Evolutionary conservation across 108 stramenopile species (phyloP), one percentile per base, ranked within the genome.

Genomic region (Epithemia pelagica): DNA sequence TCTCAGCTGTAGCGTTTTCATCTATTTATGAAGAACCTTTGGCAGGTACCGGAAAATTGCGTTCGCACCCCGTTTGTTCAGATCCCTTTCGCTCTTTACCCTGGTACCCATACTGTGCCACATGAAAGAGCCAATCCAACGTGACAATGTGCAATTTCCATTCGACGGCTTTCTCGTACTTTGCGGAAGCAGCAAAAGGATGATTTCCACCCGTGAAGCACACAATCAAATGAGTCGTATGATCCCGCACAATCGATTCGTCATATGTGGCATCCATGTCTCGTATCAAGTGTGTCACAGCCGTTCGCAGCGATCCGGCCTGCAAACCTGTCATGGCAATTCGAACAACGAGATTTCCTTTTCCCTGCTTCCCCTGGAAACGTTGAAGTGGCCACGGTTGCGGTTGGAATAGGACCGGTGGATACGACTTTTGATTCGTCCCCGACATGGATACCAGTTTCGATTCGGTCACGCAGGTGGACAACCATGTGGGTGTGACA

Each of bases 161-260:
- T 59, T 91, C 87, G 20, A 74, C 31, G 24, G 87, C 87, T 58
- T 85, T 88, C 22, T 63, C 37, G 37, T 75, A 76, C 64, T 91
- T 64, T 7, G n/a, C 30, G 10, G 61, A 26, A 29, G 24, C 5
- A 21, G 27, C 2, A n/a, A n/a, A n/a, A 31, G 29, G 27, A 28
- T 61, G 29, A 2, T 7, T 10, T n/a, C 30, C 20, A 30, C 8
- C 8, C 10, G 61, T 61, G 61, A 24, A 75, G 78, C 51, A 79
- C 74, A 58, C 82, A 88, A 91, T 85, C 73, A 91, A 75, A 62
- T 91, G 90, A 0, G 90, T 87, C 54, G 81, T 88, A 3, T 70
- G 67, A 1, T 63, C 67, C 30, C 60, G 72, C 2, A 32, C 73
- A 56, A 88, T 75, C 28, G 78, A 74, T 54, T 83, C 80, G 2